Evolutionary conservation across 352 stramenopile species (phyloP).

Genomic region (Pythium chondricola): DNA sequence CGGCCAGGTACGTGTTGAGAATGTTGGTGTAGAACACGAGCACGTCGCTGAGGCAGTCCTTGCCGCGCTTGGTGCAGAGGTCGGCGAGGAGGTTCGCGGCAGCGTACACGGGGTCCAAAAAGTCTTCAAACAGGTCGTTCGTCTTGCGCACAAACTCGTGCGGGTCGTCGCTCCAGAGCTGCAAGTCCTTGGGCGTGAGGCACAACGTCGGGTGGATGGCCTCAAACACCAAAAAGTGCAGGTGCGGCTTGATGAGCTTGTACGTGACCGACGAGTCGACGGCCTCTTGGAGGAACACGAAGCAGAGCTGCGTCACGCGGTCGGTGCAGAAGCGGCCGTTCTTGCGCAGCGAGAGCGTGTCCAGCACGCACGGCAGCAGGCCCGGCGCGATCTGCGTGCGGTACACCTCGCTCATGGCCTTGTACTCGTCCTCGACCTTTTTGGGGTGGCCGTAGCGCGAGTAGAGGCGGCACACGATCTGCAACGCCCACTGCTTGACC

Average conservation of each 20-base stretch:
- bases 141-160: constrained; percentile 97
- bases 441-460: constrained; percentile 95
- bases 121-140: constrained; percentile 97
- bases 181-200: constrained; percentile 90
- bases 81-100: constrained; percentile 93
- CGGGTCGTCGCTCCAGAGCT: constrained; percentile 95
- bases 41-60: constrained; percentile 92
- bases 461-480: constrained; percentile 97
- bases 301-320: constrained; percentile 91
- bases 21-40: constrained; percentile 91
- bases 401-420: constrained; percentile 93
- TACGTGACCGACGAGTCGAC: constrained; percentile 95
- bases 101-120: constrained; percentile 92
- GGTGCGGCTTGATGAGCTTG: constrained; percentile 96
- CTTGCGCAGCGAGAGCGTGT: constrained; percentile 91
- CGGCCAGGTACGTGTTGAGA: constrained; percentile 83
- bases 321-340: constrained; percentile 95
- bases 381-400: constrained; percentile 89
- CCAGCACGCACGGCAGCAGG: constrained; percentile 70
- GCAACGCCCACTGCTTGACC: constrained; percentile 97
- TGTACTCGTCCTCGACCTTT: constrained; percentile 87
- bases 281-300: constrained; percentile 92
- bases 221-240: constrained; percentile 96
- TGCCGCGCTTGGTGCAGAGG: constrained; percentile 92
- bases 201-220: constrained; percentile 95